Evolutionary conservation across 495 filamentous ascomycete species (phyloP).

Genomic region (Penicillium longicatenatum): DNA sequence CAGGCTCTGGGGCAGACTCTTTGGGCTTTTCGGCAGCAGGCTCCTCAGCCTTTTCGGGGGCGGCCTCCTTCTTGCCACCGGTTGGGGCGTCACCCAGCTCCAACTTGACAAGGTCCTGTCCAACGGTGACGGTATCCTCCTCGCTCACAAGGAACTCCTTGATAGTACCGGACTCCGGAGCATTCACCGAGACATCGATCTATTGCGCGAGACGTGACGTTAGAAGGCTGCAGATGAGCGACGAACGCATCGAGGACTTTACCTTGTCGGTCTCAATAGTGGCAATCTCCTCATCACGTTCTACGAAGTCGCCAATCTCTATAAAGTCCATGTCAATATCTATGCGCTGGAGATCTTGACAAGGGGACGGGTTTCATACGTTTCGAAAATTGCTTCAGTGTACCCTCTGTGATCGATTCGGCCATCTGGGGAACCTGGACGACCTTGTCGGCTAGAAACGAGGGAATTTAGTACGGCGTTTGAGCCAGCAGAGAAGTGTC

Average conservation of each 20-base stretch:
- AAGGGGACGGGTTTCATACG: slow-evolving; percentile 38
- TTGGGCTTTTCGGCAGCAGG: slow-evolving; percentile 42
- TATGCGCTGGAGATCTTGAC: background rate
- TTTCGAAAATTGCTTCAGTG: slow-evolving; percentile 94
- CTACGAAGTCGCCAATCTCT: slow-evolving; percentile 92
- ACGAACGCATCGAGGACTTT: slow-evolving; percentile 17
- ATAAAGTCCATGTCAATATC: slow-evolving; percentile 25
- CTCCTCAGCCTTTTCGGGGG: slow-evolving; percentile 43
- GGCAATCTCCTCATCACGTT: slow-evolving; percentile 96
- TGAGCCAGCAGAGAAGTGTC: background rate
- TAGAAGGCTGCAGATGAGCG: slow-evolving; percentile 7
- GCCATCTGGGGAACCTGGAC: slow-evolving; percentile 98
- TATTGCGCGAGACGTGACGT: slow-evolving; percentile 35
- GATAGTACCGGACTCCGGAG: slow-evolving; percentile 86
- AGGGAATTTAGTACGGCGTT: slow-evolving; percentile 11
- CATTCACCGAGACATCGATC: slow-evolving; percentile 96
- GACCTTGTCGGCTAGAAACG: slow-evolving; percentile 66
- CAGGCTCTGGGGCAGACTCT: slow-evolving; percentile 36
- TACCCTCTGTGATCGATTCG: slow-evolving; percentile 97
- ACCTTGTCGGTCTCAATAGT: slow-evolving; percentile 99
- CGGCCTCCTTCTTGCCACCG: slow-evolving; percentile 50
- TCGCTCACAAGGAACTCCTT: slow-evolving; percentile 92
- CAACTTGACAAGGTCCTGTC: slow-evolving; percentile 84
- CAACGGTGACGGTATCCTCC: slow-evolving; percentile 94
- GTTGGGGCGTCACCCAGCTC: slow-evolving; percentile 75